Conservation (phyloP, 192 early-diverging fungal genomes). For the Gigaspora rosea region DNA sequence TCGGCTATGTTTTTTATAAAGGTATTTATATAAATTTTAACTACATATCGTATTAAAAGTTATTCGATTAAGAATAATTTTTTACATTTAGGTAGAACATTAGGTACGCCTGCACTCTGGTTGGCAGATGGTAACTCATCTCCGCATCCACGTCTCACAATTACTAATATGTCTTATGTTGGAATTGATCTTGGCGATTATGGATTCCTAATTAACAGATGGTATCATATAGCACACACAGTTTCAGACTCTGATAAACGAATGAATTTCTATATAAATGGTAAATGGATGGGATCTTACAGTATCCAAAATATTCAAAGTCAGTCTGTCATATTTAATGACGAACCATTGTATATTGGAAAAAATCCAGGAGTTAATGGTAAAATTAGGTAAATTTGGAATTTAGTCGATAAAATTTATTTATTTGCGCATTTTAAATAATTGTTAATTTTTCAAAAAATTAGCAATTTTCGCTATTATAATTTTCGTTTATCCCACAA, state of each 20-base stretch:
- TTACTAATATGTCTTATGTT: neutral
- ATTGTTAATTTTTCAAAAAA: no score
- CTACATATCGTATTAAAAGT: neutral
- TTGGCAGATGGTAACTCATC: neutral
- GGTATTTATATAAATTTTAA: neutral
- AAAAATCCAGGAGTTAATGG: neutral
- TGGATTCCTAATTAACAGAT: neutral
- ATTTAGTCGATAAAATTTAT: no score
- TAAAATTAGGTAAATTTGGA: no score
- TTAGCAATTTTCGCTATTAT: no score
- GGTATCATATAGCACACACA: constrained; percentile 30
- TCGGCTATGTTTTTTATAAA: neutral
- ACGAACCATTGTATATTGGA: neutral
- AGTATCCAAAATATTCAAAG: neutral
- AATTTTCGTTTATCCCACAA: no score
- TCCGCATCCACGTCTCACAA: neutral
- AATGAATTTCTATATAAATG: constrained; percentile 21
- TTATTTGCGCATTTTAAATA: no score
- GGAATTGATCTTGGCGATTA: neutral
- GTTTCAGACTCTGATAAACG: constrained; percentile 18
- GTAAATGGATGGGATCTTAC: neutral
- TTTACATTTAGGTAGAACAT: neutral
- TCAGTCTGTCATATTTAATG: neutral
- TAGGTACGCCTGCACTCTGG: constrained; percentile 9
- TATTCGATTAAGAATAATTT: neutral